Evolutionary conservation across 2,329 filamentous ascomycete genomes (phyloP), one percentile per base, ranked within the genome.

Genomic region (Biscogniauxia mediterranea): DNA sequence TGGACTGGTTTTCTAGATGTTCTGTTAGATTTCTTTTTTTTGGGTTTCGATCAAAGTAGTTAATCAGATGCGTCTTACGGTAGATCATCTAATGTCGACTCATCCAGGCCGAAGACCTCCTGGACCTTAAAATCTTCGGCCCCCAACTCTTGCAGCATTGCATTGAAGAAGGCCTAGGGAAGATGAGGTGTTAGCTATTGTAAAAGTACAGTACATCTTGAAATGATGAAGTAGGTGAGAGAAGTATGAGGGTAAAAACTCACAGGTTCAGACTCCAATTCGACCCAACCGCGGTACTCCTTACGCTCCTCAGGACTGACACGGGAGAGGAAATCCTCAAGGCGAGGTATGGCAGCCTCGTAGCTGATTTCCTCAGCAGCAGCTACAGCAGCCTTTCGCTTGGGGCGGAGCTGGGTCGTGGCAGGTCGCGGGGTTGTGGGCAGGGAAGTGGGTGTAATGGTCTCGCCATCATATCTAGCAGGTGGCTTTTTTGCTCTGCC

Each of bases 261-360:
- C 76, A 92, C 92, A 7, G 93, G 93, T 64, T 97, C 93, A 6
- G 92, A 96, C 76, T 97, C 93, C 55, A 98, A 83, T 71, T 97
- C 93, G 61, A 89, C 84, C 87, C 90, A 94, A 23, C 89, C 89
- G 55, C 85, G 81, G 86, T 89, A 93, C 28, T 82, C 80, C 25
- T 81, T 75, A 23, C 83, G 80, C 67, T 90, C 86, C 28, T 82
- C 75, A 5, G 75, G 70, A 3, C 76, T 77, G 60, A 85, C 78
- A 11, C 81, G 80, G 46, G 76, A 76, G 59, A 86, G 73, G 1
- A 81, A 74, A 51, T 80, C 76, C 8, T 78, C 74, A 26, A 84
- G 75, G 2, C 83, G 72, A 7, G 57, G 54, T 21, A 59, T 55
- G 15, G 63, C 54, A n/a, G 80, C 72, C 4, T 78, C 78, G 0